Evolutionary conservation across 179 eudicot species (phyloP).

Genomic region (Nepenthes alata): DNA sequence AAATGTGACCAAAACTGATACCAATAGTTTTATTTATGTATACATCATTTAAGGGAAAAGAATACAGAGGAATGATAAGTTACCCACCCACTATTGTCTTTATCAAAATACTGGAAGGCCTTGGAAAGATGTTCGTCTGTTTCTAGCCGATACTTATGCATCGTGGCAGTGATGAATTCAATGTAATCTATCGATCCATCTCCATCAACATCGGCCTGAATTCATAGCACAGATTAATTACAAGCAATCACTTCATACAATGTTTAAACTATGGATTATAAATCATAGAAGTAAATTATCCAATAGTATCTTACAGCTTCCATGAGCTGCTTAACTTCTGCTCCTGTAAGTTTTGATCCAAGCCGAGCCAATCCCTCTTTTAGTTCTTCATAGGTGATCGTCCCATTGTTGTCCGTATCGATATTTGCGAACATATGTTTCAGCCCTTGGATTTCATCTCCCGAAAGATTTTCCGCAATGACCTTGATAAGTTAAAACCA

Average conservation of each 20-base stretch:
- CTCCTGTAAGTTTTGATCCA: not conserved
- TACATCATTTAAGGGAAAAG: not conserved
- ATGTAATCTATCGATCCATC: slow-evolving; percentile 6
- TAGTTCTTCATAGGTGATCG: slow-evolving; percentile 3
- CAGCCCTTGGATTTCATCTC: slow-evolving; percentile 1
- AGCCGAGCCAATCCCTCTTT: slow-evolving; percentile 1
- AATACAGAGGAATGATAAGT: not conserved
- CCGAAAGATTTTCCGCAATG: slow-evolving; percentile 1
- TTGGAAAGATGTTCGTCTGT: slow-evolving; percentile 2
- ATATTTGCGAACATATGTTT: slow-evolving; percentile 5
- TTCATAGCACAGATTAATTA: no score
- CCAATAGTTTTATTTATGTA: not conserved
- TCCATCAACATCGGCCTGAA: slow-evolving; percentile 9
- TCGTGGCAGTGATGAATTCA: slow-evolving; percentile 8
- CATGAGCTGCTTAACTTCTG: slow-evolving; percentile 4
- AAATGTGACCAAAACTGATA: no score
- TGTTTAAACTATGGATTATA: not conserved
- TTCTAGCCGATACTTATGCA: slow-evolving; percentile 5
- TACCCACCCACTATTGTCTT: slow-evolving; percentile 6
- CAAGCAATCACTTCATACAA: not conserved
- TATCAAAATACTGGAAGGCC: slow-evolving; percentile 7
- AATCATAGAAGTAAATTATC: not conserved
- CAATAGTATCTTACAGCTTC: not conserved
- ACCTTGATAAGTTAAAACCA: not conserved
- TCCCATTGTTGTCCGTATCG: slow-evolving; percentile 1